phyloP scores from a whole-genome alignment of 352 stramenopile genomes.

The Phytophthora constricta region DNA sequence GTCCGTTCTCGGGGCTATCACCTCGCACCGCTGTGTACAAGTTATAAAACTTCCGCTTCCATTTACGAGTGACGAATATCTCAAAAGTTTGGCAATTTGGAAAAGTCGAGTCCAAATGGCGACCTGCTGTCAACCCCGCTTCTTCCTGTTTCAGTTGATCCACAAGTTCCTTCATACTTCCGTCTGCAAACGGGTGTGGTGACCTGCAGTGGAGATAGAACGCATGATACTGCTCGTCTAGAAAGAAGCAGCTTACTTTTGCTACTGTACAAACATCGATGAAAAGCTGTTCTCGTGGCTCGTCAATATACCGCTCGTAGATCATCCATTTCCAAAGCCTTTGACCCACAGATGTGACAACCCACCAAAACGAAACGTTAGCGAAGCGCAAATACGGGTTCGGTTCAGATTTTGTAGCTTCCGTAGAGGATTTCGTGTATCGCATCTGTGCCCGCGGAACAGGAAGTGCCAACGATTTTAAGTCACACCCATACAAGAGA shows the following conservation, averaged over 20 bases:
- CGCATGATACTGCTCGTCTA: slow-evolving; percentile 93
- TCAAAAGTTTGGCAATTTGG: slow-evolving; percentile 92
- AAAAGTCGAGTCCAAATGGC: slow-evolving; percentile 84
- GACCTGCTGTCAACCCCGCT: slow-evolving; percentile 80
- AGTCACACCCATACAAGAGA: slow-evolving; percentile 83
- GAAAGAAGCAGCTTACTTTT: slow-evolving; percentile 92
- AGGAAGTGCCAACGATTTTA: slow-evolving; percentile 56
- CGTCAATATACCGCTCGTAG: slow-evolving; percentile 77
- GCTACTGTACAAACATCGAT: slow-evolving; percentile 95
- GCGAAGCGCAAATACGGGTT: slow-evolving; percentile 93
- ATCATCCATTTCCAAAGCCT: slow-evolving; percentile 92
- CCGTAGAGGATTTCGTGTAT: slow-evolving; percentile 40
- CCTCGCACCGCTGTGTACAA: slow-evolving; percentile 54
- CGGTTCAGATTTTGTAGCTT: slow-evolving; percentile 32
- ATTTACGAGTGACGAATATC: slow-evolving; percentile 91
- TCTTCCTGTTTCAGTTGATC: slow-evolving; percentile 93
- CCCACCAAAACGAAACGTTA: slow-evolving; percentile 87
- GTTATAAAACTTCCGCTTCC: slow-evolving; percentile 83
- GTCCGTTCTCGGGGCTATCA: slow-evolving; percentile 18
- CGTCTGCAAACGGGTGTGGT: slow-evolving; percentile 93
- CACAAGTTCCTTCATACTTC: slow-evolving; percentile 92
- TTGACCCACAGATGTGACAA: slow-evolving; percentile 75
- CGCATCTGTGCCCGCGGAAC: slow-evolving; percentile 63
- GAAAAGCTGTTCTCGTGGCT: slow-evolving; percentile 82
- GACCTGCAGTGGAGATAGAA: slow-evolving; percentile 96